These are phyloP conservation scores for Penicilliopsis zonata DNA, from an alignment of 495 filamentous ascomycete species.

Conservation along the genomic window DNA sequence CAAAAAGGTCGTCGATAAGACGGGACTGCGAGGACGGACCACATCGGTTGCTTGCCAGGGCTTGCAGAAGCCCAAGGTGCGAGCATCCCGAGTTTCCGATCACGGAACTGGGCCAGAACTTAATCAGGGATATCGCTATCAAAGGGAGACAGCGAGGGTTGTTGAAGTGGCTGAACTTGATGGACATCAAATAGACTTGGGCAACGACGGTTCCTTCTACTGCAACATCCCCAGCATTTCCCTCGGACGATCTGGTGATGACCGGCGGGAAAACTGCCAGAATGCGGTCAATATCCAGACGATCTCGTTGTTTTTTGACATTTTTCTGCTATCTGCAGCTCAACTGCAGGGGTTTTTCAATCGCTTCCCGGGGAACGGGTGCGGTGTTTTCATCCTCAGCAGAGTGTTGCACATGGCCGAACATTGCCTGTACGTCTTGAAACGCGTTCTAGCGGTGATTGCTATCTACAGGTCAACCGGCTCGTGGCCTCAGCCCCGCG, in stretches of 20 bases:
- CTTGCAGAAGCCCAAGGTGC: too few relatives aligned
- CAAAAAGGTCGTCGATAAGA: too few relatives aligned
- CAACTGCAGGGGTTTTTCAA: constrained; percentile 16
- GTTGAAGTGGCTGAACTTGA: constrained; percentile 30
- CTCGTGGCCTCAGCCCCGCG: constrained; percentile 18
- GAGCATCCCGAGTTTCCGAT: too few relatives aligned
- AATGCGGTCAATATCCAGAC: constrained; percentile 11
- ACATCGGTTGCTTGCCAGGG: too few relatives aligned
- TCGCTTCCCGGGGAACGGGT: constrained; percentile 13
- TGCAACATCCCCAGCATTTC: constrained; percentile 12
- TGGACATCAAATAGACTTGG: constrained; percentile 21
- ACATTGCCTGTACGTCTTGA: constrained; percentile 27
- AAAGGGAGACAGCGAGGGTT: constrained; percentile 5
- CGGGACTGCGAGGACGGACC: background rate
- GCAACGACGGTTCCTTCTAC: constrained; percentile 7
- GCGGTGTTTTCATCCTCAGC: constrained; percentile 14
- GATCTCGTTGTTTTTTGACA: constrained; percentile 20
- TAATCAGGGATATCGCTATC: too few relatives aligned
- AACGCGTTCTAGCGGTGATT: constrained; percentile 12
- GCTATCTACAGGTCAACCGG: constrained; percentile 25
- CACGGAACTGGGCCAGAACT: too few relatives aligned
- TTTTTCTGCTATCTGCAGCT: constrained; percentile 16
- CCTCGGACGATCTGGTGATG: constrained; percentile 2
- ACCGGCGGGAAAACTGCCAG: constrained; percentile 7
- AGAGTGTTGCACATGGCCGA: constrained; percentile 22